phyloP scores from a whole-genome alignment of 2,329 filamentous ascomycete genomes.

The Cladobotryum protrusum region DNA sequence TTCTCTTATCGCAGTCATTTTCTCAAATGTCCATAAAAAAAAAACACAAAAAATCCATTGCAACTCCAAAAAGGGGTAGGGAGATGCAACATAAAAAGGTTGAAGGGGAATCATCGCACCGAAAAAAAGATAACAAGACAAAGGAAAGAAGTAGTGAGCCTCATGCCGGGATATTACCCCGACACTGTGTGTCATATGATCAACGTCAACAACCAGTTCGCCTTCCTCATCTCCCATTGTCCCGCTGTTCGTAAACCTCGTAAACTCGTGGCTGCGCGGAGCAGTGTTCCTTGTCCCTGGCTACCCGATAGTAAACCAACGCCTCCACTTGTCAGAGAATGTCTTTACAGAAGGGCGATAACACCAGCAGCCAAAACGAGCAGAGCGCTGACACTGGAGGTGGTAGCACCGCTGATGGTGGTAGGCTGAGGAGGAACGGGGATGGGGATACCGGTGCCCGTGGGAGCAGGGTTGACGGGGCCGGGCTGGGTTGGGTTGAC shows the following conservation, averaged over 20 bases:
- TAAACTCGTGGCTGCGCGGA: conserved; percentile 29
- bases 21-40: background rate
- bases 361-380: conserved; percentile 31
- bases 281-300: conserved; percentile 11
- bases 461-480: conserved; percentile 6
- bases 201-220: conserved; percentile 1
- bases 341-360: conserved; percentile 30
- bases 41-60: conserved; percentile 16
- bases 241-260: conserved; percentile 24
- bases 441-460: conserved; percentile 6
- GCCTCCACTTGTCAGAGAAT: conserved; percentile 21
- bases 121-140: conserved; percentile 9
- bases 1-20: background rate
- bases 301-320: conserved; percentile 12
- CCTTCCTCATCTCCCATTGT: conserved; percentile 8
- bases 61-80: conserved; percentile 19
- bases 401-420: conserved; percentile 23
- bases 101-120: conserved; percentile 18
- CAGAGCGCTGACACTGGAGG: conserved; percentile 30
- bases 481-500: conserved; percentile 20
- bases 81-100: conserved; percentile 16
- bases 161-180: conserved; percentile 15
- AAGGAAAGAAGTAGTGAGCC: conserved; percentile 4
- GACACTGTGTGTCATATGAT: conserved; percentile 13
- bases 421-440: conserved; percentile 15